A percentile compares a stretch with the other conserved stretches of the same genome.
Conservation (phyloP, 2,329 filamentous ascomycete genomes). For the Fusarium xylarioides region DNA sequence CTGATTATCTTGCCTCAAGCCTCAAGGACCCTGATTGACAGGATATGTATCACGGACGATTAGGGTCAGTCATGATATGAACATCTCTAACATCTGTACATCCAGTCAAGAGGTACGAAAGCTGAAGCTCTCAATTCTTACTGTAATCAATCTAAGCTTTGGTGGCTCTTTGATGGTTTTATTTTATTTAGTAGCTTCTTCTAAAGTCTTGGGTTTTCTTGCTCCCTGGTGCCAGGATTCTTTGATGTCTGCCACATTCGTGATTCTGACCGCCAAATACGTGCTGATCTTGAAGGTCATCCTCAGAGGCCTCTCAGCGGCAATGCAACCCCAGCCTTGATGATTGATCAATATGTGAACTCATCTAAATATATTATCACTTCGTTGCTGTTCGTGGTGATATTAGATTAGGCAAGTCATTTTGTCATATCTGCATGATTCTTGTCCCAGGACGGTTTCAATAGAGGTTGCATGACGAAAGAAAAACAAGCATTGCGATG, state of each 20-base stretch:
- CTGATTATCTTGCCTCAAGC: neutral
- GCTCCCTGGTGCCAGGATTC: neutral
- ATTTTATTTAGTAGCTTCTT: neutral
- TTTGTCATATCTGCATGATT: neutral
- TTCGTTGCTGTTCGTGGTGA: neutral
- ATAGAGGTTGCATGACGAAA: neutral
- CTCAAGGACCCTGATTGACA: conserved; percentile 17
- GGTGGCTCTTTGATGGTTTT: neutral
- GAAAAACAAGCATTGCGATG: neutral
- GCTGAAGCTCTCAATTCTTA: neutral
- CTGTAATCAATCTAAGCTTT: neutral
- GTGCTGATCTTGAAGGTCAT: conserved; percentile 27
- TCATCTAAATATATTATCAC: neutral
- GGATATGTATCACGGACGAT: neutral
- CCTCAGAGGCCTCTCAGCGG: neutral
- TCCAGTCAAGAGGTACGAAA: neutral
- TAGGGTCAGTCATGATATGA: neutral
- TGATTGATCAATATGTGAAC: neutral
- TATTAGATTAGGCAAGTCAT: neutral
- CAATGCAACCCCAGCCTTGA: neutral
- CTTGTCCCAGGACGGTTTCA: neutral
- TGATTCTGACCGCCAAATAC: conserved; percentile 5
- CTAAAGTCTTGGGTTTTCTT: neutral
- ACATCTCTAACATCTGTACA: neutral
- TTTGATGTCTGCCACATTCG: neutral